A percentile compares a stretch with the other conserved stretches of the same genome.
phyloP scores from a whole-genome alignment of 306 rosid species.

The Cajanus cajan region DNA sequence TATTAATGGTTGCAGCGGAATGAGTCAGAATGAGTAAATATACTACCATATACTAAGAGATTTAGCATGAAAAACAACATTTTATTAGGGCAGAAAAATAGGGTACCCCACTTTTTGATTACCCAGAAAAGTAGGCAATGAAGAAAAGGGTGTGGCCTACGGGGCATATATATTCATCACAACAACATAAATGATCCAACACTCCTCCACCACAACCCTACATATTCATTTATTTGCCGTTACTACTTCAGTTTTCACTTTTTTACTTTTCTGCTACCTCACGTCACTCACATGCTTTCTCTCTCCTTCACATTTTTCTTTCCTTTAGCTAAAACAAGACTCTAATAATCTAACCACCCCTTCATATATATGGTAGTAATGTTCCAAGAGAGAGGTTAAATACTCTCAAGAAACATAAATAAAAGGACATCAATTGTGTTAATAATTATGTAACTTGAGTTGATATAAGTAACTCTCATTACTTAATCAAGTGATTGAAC shows the following conservation, averaged over 20 bases:
- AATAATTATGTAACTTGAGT: background rate
- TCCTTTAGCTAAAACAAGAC: slow-evolving; percentile 10
- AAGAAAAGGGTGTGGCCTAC: slow-evolving; percentile 31
- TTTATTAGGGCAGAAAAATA: slow-evolving; percentile 14
- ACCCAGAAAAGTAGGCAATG: slow-evolving; percentile 38
- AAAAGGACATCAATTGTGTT: background rate
- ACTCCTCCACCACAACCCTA: slow-evolving; percentile 36
- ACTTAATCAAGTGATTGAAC: no score
- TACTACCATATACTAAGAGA: background rate
- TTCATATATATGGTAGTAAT: background rate
- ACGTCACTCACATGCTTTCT: slow-evolving; percentile 39
- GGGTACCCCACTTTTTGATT: slow-evolving; percentile 32
- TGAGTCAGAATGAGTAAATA: slow-evolving; percentile 34
- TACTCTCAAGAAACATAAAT: background rate
- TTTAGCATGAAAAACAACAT: slow-evolving; percentile 12
- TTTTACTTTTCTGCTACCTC: slow-evolving; percentile 26
- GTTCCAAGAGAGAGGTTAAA: background rate
- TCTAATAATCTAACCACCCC: slow-evolving; percentile 25
- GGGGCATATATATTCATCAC: slow-evolving; percentile 41
- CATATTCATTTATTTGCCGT: slow-evolving; percentile 43
- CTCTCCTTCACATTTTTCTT: background rate
- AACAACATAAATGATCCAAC: slow-evolving; percentile 51
- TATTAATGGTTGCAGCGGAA: slow-evolving; percentile 31
- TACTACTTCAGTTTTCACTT: slow-evolving; percentile 27
- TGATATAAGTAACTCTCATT: no score